Base-by-base conservation (phyloP, 1,284 basidiomycete species). In the Ustilago hordei region DNA sequence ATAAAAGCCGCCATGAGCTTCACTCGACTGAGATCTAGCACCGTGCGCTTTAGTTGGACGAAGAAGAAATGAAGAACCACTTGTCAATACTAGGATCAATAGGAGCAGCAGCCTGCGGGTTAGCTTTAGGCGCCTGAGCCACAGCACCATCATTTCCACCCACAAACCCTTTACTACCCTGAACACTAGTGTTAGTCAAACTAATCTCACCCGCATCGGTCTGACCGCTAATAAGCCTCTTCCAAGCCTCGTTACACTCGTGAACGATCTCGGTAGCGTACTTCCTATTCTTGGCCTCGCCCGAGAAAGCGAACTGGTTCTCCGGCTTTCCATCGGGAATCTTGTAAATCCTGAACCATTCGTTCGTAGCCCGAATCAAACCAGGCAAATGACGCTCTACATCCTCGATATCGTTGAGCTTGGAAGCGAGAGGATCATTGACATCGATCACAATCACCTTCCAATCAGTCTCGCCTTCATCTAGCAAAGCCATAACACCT, bases 181-280 rank as follows among this genome's bases (percentile, higher is more conserved):
- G 88, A 81, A 92, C 88, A 70, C 93, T 91, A 61, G 87, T 82
- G 88, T 90, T 90, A 79, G 83, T 81, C 74, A 89, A 88, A 74
- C 76, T 74, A 58, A 84, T 77, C 41, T 82, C 83, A 36, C 81
- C 83, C 6, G 81, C 62, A 32, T 83, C 79, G 32, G 76, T 69
- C 76, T 98, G 93, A 76, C 95, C 95, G 69, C 88, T 88, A 86
- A 95, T 90, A 84, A 99, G 91, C 86, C 94, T 93, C 86, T 95
- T 94, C 97, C 97, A 99, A 55, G 96, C 94, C 88, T 98, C 96
- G 87, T 99, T 93, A 89, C 94, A 96, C 88, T 99, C 97, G 88
- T 96, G 94, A 85, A 99, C 93, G 88, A 99, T 95, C 89, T 98
- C 96, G 60, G 93, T 94, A 59, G 97, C 97, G 87, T 98, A 99